Percentiles rank a stretch among this genome's conserved stretches.
phyloP scores from a whole-genome alignment of 306 rosid genomes.

The Inga oerstediana region DNA sequence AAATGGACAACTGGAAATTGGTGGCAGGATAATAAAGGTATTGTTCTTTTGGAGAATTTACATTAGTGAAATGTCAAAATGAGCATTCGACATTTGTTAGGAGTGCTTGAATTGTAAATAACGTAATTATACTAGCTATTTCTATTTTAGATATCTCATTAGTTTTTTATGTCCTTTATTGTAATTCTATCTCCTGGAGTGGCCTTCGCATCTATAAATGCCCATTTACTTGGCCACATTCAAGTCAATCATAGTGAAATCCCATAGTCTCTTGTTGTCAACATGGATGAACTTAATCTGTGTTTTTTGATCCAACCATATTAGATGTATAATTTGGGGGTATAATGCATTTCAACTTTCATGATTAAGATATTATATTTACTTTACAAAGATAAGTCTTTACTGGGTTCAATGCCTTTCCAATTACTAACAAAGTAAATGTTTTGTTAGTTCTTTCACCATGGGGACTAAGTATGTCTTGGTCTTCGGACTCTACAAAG shows the following conservation, averaged over 20 bases:
- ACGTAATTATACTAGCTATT: neutral
- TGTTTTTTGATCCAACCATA: constrained; percentile 19
- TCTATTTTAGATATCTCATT: neutral
- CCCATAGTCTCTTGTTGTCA: neutral
- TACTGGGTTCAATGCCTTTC: neutral
- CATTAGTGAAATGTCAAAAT: constrained; percentile 5
- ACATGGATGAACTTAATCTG: constrained; percentile 11
- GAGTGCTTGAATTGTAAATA: neutral
- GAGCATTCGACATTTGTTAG: neutral
- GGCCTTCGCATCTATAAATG: neutral
- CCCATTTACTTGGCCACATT: neutral
- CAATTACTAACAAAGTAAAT: neutral
- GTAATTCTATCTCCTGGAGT: too few species aligned
- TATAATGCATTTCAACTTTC: neutral
- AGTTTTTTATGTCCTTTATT: neutral
- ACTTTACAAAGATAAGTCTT: neutral
- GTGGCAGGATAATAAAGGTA: constrained; percentile 89
- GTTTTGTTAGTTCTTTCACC: neutral
- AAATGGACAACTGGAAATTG: constrained; percentile 92
- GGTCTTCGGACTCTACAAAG: neutral
- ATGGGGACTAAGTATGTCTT: neutral
- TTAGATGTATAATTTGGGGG: constrained; percentile 5
- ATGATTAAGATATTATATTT: neutral
- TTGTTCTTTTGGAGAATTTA: constrained; percentile 4
- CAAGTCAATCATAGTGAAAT: neutral